Conservation (phyloP, 306 rosid genomes). For the Carpinus viminea region DNA sequence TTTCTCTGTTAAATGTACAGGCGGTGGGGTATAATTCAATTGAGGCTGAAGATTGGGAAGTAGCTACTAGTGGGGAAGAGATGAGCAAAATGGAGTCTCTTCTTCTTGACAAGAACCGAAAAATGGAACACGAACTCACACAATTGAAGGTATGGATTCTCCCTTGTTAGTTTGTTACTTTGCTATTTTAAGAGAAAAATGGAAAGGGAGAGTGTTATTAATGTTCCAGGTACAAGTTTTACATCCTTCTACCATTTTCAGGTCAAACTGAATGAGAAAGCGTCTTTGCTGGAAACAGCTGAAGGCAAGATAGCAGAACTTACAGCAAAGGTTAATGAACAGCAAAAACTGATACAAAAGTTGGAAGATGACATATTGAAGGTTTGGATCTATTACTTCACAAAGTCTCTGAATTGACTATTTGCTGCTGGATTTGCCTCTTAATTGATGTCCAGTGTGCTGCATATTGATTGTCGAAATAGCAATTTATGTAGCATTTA, state of each 20-base stretch:
- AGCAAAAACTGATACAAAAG: constrained; percentile 79
- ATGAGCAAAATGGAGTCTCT: constrained; percentile 99
- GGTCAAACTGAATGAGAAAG: constrained; percentile 83
- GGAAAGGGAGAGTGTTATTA: background rate
- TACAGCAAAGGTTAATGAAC: constrained; percentile 67
- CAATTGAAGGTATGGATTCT: constrained; percentile 68
- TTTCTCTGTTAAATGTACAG: constrained; percentile 43
- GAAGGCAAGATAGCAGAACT: constrained; percentile 70
- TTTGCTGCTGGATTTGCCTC: constrained; percentile 10
- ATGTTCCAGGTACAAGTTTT: constrained; percentile 27
- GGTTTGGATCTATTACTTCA: constrained; percentile 48
- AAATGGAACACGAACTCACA: constrained; percentile 95
- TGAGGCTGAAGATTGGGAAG: constrained; percentile 99
- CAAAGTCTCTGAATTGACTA: background rate
- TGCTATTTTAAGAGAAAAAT: background rate
- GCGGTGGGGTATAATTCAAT: constrained; percentile 97
- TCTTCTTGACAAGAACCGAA: constrained; percentile 97
- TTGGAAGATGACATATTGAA: constrained; percentile 96
- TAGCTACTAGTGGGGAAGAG: constrained; percentile 95
- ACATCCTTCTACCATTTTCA: constrained; percentile 38
- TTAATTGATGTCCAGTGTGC: constrained; percentile 9
- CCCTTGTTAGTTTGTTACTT: background rate
- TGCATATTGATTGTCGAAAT: background rate
- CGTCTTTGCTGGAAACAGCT: constrained; percentile 67
- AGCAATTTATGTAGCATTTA: background rate